Conservation (phyloP, 129 eudicot genomes). For the Ambrosia trifida region DNA sequence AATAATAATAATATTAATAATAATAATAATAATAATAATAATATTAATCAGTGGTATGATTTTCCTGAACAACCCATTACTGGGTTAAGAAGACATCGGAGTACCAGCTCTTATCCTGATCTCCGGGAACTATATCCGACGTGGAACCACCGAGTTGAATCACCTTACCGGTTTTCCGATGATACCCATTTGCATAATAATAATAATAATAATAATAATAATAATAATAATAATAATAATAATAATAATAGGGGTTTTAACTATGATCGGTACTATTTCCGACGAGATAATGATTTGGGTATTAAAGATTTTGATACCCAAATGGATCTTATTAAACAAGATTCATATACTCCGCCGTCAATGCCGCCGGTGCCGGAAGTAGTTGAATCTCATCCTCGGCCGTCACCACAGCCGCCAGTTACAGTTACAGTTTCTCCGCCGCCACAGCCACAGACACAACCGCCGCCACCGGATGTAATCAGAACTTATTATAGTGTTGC, state of each 20-base stretch:
- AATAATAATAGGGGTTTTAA: conserved; percentile 28
- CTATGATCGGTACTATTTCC: conserved; percentile 43
- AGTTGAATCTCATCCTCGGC: conserved; percentile 21
- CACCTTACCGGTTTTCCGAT: conserved; percentile 53
- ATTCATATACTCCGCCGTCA: conserved; percentile 29
- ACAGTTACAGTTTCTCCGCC: conserved; percentile 16
- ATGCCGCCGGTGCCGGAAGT: conserved; percentile 19
- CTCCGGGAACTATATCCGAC: conserved; percentile 52
- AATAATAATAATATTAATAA: background rate
- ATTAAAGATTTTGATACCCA: conserved; percentile 44
- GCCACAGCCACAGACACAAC: background rate
- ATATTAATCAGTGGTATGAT: conserved; percentile 46
- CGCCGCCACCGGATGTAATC: conserved; percentile 24
- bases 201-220: too few species aligned
- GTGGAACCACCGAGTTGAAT: conserved; percentile 32
- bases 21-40: too few species aligned
- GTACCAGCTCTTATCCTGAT: conserved; percentile 82
- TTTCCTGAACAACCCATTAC: conserved; percentile 43
- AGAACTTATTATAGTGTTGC: conserved; percentile 33
- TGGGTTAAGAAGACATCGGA: conserved; percentile 56
- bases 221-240: too few species aligned
- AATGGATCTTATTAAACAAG: conserved; percentile 27
- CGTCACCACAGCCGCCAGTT: conserved; percentile 26
- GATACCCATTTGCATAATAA: conserved; percentile 47
- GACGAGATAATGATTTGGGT: conserved; percentile 30